Evolutionary conservation across 177 flowering plant genomes (phyloP).

Genomic region (Vitis hybrid): DNA sequence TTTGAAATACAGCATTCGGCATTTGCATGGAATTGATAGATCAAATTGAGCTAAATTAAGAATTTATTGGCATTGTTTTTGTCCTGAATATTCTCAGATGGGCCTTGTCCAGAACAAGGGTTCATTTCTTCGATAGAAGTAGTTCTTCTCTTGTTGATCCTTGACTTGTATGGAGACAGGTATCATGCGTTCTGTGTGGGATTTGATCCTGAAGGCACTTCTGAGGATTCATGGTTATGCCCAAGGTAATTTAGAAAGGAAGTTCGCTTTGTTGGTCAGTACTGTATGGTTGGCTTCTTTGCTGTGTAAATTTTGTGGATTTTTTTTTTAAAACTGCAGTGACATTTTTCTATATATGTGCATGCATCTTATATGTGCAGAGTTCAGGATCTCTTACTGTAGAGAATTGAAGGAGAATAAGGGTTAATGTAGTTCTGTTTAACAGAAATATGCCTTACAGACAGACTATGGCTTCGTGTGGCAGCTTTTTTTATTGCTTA

Average conservation of each 20-base stretch:
- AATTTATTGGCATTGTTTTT: too few species aligned
- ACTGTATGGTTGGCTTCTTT: constrained; percentile 1
- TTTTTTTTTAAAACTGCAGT: neutral
- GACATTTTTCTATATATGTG: neutral
- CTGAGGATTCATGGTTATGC: constrained; percentile 86
- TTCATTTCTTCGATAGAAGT: neutral
- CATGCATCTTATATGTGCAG: neutral
- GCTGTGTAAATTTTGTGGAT: neutral
- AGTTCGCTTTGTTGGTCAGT: constrained; percentile 1
- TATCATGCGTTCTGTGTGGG: constrained; percentile 98
- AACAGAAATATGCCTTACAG: neutral
- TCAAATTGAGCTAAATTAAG: too few species aligned
- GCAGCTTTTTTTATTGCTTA: too few species aligned
- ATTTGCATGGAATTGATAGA: too few species aligned
- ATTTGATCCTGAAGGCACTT: constrained; percentile 76
- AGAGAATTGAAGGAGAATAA: neutral
- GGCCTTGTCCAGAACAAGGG: neutral
- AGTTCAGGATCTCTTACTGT: neutral
- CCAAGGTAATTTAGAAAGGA: constrained; percentile 63
- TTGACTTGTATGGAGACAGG: constrained; percentile 49
- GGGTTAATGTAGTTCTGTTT: neutral
- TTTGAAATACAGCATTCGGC: too few species aligned
- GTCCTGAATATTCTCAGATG: too few species aligned
- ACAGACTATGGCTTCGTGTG: too few species aligned
- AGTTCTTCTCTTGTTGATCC: constrained; percentile 11